These are phyloP conservation scores for Zygoascus sp. DNA, from an alignment of 1,139 yeast species.

Conservation along the genomic window DNA sequence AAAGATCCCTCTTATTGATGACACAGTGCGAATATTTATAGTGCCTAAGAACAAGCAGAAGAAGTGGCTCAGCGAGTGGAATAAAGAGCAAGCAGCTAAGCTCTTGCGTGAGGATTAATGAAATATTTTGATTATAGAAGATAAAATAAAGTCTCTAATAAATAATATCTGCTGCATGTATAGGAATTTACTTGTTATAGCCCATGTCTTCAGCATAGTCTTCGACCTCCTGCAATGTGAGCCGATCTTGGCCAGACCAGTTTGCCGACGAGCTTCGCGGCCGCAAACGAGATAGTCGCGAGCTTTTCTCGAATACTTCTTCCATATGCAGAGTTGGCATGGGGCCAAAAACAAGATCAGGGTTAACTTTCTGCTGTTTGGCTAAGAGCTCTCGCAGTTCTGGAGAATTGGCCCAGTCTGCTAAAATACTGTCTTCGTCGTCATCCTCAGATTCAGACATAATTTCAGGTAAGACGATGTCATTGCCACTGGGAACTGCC, in stretches of 20 bases:
- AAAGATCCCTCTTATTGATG: slow-evolving; percentile 73
- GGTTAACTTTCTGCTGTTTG: slow-evolving; percentile 61
- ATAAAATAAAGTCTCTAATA: not conserved
- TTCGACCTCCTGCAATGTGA: slow-evolving; percentile 46
- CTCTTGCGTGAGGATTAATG: slow-evolving; percentile 1
- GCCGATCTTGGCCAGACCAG: slow-evolving; percentile 46
- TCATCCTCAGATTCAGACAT: slow-evolving; percentile 56
- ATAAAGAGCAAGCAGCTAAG: slow-evolving; percentile 41
- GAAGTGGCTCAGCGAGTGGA: slow-evolving; percentile 67
- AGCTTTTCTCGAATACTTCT: slow-evolving; percentile 54
- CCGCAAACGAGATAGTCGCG: slow-evolving; percentile 45
- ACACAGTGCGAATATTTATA: slow-evolving; percentile 64
- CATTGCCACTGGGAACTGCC: slow-evolving; percentile 19
- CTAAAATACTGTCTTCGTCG: slow-evolving; percentile 48
- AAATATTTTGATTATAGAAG: not conserved
- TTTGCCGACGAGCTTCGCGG: slow-evolving; percentile 58
- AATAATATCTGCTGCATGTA: not conserved
- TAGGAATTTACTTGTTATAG: slow-evolving; percentile 29
- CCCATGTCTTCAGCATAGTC: slow-evolving; percentile 55
- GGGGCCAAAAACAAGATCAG: slow-evolving; percentile 72
- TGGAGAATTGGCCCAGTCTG: slow-evolving; percentile 72
- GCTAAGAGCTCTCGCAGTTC: slow-evolving; percentile 50
- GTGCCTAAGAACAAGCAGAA: slow-evolving; percentile 70
- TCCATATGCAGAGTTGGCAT: slow-evolving; percentile 64
- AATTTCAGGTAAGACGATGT: slow-evolving; percentile 42